Evolutionary conservation across 257 asterid species (phyloP).

Genomic region (Hygrophila difformis): DNA sequence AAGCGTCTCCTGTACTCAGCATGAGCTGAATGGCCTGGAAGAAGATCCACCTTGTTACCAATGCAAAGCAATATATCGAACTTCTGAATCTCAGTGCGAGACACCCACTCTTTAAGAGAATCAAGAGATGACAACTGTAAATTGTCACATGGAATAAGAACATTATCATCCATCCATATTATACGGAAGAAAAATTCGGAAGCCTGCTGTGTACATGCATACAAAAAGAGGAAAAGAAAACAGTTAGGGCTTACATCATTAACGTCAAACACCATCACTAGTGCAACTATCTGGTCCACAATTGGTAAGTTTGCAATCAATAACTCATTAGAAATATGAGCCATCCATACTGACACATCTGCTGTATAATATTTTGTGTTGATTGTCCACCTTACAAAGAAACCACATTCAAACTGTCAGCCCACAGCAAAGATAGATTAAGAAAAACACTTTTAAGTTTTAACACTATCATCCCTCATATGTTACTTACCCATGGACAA

Average conservation of each 20-base stretch:
- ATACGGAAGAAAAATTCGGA: not conserved
- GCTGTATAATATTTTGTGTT: conserved; percentile 84
- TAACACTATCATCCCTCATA: no score
- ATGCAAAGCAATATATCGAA: conserved; percentile 74
- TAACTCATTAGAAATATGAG: conserved; percentile 55
- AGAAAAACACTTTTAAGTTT: conserved; percentile 4
- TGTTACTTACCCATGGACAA: conserved; percentile 65
- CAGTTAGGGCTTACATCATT: conserved; percentile 19
- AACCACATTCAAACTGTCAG: conserved; percentile 17
- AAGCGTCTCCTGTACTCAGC: conserved; percentile 59
- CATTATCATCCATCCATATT: conserved; percentile 2
- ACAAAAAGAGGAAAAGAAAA: conserved; percentile 15
- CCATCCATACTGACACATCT: conserved; percentile 73
- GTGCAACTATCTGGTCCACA: conserved; percentile 42
- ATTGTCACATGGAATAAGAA: conserved; percentile 18
- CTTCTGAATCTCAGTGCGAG: conserved; percentile 54
- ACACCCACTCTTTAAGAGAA: conserved; percentile 71
- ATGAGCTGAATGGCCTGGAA: conserved; percentile 82
- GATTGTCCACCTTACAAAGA: conserved; percentile 69
- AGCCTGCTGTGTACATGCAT: not conserved
- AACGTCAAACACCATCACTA: conserved; percentile 86
- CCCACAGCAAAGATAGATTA: conserved; percentile 7
- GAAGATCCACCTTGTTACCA: conserved; percentile 92
- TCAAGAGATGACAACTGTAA: conserved; percentile 64
- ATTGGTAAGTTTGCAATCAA: conserved; percentile 38